Conservation (phyloP, 331 rosid genomes). For the Stylosanthes scabra region DNA sequence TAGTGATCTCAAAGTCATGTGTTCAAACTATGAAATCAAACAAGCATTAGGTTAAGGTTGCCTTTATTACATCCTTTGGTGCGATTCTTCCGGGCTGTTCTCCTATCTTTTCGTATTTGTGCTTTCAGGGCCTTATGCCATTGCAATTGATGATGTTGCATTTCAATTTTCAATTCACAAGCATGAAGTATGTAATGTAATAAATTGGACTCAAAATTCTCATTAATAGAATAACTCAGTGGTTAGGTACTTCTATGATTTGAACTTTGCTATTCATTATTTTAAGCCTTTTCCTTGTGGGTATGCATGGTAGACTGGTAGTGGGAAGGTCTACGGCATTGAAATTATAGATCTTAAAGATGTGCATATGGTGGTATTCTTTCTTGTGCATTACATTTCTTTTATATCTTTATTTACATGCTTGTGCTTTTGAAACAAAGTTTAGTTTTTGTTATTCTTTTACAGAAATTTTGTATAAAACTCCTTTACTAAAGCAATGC, state of each 20-base stretch:
- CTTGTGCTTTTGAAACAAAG: conserved; percentile 59
- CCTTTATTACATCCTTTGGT: no score
- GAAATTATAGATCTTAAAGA: conserved; percentile 38
- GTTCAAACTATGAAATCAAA: no score
- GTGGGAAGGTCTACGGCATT: conserved; percentile 42
- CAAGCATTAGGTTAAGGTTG: no score
- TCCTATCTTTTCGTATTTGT: no score
- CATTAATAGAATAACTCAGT: background rate
- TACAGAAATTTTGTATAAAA: conserved; percentile 55
- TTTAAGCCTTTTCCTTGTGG: conserved; percentile 41
- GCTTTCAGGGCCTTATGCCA: background rate
- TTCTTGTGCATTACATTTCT: conserved; percentile 55
- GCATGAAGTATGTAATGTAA: background rate
- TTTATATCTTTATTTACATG: conserved; percentile 60
- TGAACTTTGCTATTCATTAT: conserved; percentile 35
- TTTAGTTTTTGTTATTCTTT: conserved; percentile 57
- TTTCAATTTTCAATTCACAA: conserved; percentile 1
- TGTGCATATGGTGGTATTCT: conserved; percentile 41
- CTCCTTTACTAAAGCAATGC: conserved; percentile 54
- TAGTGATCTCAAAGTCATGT: no score
- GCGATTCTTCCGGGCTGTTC: no score
- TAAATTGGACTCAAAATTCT: conserved; percentile 12
- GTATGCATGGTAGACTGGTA: conserved; percentile 31
- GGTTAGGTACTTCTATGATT: conserved; percentile 21
- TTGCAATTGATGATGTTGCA: conserved; percentile 1